Evolutionary conservation across 2,329 filamentous ascomycete genomes (phyloP), one percentile per base, ranked within the genome.

Genomic region (Colletotrichum sp.): DNA sequence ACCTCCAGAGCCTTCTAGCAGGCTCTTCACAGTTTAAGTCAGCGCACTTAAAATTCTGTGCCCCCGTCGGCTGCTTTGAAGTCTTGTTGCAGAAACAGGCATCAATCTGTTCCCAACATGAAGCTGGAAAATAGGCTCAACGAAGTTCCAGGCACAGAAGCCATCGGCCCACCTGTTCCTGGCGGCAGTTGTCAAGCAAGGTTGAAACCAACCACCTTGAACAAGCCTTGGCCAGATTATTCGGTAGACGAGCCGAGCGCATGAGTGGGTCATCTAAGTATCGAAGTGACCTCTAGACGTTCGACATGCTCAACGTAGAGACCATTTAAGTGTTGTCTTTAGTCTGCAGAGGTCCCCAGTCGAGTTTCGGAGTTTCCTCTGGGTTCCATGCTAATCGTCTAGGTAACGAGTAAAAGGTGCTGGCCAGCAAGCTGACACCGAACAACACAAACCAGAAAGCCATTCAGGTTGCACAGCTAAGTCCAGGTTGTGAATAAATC

Each of bases 1-100:
- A 49, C 9, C 1, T 12, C 39, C 9, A 49, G 39, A 6, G 39
- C 16, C n/a, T n/a, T 12, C 39, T 49, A n/a, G 19, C 19, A 12
- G 39, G 5, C 39, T n/a, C 39, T 49, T 49, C 39, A 12, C 9
- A 49, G 19, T 1, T 49, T 3, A 12, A n/a, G 0, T n/a, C 5
- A 0, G 39, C 5, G 6, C 9, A 2, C 39, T n/a, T 3, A 2
- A 9, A n/a, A 19, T n/a, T 49, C 39, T n/a, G 39, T 9, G 3
- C 6, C 3, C 9, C 19, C 5, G 4, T 49, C 9, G 7, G 39
- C 39, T 49, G 39, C 39, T n/a, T 0, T 44, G 1, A 6, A 44
- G 6, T 44, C 16, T 11, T 19, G 19, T 8, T 3, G 36, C 2
- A 39, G 16, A 19, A 3, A 2, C 36, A 19, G 36, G 34, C 34